Conservation (phyloP, 1,139 yeast species). For the Pichia sp. region DNA sequence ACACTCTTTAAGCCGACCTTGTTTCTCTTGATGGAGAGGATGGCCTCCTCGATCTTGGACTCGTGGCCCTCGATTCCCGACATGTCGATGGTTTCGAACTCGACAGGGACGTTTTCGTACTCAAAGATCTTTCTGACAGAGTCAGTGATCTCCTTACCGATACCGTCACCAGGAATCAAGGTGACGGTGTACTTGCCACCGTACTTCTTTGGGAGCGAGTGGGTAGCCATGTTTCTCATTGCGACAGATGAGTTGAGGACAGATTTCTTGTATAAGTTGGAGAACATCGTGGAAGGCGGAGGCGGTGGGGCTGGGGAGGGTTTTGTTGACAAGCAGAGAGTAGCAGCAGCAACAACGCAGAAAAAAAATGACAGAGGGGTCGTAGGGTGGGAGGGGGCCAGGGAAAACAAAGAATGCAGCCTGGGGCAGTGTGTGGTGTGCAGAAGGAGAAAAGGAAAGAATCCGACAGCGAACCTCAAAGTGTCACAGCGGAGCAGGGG, state of each 20-base stretch:
- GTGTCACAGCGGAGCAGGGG: no score
- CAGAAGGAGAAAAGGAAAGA: neutral
- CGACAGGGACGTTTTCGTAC: slow-evolving; percentile 83
- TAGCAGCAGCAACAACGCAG: neutral
- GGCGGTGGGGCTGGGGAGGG: neutral
- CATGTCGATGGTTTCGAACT: slow-evolving; percentile 89
- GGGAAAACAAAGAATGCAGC: neutral
- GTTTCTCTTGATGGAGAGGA: slow-evolving; percentile 88
- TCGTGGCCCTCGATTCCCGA: slow-evolving; percentile 66
- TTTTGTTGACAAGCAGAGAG: neutral
- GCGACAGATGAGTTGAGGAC: slow-evolving; percentile 14
- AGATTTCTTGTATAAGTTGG: slow-evolving; percentile 23
- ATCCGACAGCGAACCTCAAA: no score
- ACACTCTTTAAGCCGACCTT: slow-evolving; percentile 97
- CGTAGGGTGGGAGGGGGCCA: neutral
- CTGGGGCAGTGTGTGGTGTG: neutral
- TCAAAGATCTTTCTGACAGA: slow-evolving; percentile 88
- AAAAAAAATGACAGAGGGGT: neutral
- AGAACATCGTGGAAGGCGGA: slow-evolving; percentile 22
- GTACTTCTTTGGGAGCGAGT: slow-evolving; percentile 73
- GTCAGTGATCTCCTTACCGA: slow-evolving; percentile 93
- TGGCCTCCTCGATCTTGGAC: slow-evolving; percentile 73
- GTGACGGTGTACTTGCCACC: slow-evolving; percentile 94
- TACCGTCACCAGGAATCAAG: slow-evolving; percentile 95
- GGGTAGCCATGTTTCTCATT: slow-evolving; percentile 30